Evolutionary conservation across 2,329 filamentous ascomycete genomes (phyloP).

Genomic region (Clonostachys byssicola): DNA sequence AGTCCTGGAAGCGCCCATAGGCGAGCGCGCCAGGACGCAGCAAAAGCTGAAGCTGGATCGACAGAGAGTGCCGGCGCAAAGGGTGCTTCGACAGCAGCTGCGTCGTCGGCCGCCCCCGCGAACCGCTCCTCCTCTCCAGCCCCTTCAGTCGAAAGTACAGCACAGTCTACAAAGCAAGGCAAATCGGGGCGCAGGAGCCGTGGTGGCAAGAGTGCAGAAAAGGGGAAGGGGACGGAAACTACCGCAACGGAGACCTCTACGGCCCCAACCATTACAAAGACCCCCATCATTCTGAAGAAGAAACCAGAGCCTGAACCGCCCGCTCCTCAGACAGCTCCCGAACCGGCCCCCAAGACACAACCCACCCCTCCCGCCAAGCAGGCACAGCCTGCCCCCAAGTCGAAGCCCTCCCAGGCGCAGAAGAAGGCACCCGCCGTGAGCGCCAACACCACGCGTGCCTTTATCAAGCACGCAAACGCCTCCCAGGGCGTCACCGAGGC

Average conservation of each 20-base stretch:
- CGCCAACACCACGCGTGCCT: slow-evolving; percentile 58
- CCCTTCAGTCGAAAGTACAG: slow-evolving; percentile 3
- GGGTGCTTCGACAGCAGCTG: slow-evolving; percentile 2
- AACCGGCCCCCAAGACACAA: slow-evolving; percentile 2
- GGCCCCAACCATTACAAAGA: slow-evolving; percentile 10
- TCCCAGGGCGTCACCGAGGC: slow-evolving; percentile 89
- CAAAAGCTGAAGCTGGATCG: slow-evolving; percentile 45
- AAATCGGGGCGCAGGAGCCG: slow-evolving; percentile 19
- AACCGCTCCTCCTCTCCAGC: slow-evolving; percentile 10
- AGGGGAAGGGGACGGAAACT: slow-evolving; percentile 27
- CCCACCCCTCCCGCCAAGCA: slow-evolving; percentile 8
- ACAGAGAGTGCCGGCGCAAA: slow-evolving; percentile 23
- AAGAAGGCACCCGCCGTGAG: slow-evolving; percentile 23
- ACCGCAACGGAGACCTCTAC: slow-evolving; percentile 15
- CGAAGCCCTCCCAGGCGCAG: slow-evolving; percentile 12
- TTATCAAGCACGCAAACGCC: slow-evolving; percentile 79
- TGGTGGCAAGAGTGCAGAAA: slow-evolving; percentile 31
- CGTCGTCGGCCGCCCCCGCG: background rate
- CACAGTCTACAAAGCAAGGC: background rate
- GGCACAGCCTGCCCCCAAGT: slow-evolving; percentile 27
- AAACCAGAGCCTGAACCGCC: slow-evolving; percentile 20
- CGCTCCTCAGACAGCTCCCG: background rate
- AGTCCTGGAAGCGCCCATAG: slow-evolving; percentile 60
- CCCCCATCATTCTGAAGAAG: slow-evolving; percentile 36
- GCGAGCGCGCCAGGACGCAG: slow-evolving; percentile 53